These are phyloP conservation scores for Septoria petroselini DNA, from an alignment of 2,329 filamentous ascomycete species.

Conservation along the genomic window DNA sequence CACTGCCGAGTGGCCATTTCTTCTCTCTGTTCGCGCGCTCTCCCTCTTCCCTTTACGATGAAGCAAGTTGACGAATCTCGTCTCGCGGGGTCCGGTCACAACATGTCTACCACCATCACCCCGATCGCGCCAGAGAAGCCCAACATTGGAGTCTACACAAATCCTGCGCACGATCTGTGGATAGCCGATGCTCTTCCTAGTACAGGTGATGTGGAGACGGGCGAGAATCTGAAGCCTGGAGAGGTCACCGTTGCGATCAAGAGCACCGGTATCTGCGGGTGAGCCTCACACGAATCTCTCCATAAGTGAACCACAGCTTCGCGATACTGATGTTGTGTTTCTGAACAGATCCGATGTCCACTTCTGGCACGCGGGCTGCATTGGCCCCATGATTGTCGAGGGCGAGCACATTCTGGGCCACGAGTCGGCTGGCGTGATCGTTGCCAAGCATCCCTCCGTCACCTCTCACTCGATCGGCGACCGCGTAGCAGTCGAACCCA, in stretches of 20 bases:
- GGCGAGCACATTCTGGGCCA: constrained; percentile 90
- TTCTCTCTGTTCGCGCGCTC: constrained; percentile 1
- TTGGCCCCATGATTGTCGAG: constrained; percentile 90
- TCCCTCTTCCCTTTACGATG: constrained; percentile 13
- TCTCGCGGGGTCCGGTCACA: constrained; percentile 2
- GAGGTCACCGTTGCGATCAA: constrained; percentile 87
- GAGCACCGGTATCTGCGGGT: constrained; percentile 96
- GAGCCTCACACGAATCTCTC: too few species aligned
- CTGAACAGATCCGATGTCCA: constrained; percentile 77
- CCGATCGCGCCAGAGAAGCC: constrained; percentile 60
- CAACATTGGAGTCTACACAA: constrained; percentile 96
- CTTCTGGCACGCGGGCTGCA: constrained; percentile 95
- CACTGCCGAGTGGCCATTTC: constrained; percentile 13
- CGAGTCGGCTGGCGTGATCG: constrained; percentile 79
- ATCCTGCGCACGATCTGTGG: constrained; percentile 89
- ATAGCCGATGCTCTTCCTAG: constrained; percentile 74
- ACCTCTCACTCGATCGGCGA: constrained; percentile 76
- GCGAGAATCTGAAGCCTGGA: constrained; percentile 68
- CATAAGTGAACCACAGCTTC: too few species aligned
- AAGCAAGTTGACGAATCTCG: constrained; percentile 17
- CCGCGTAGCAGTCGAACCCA: constrained; percentile 89
- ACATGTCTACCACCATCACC: constrained; percentile 23
- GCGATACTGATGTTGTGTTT: neutral
- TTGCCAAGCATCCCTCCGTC: constrained; percentile 79
- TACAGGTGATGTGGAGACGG: constrained; percentile 67